Percentiles rank a stretch among this genome's conserved stretches.
These are phyloP conservation scores for Ogataea nitratoaversa DNA, from an alignment of 805 yeast species.

Conservation along the genomic window DNA sequence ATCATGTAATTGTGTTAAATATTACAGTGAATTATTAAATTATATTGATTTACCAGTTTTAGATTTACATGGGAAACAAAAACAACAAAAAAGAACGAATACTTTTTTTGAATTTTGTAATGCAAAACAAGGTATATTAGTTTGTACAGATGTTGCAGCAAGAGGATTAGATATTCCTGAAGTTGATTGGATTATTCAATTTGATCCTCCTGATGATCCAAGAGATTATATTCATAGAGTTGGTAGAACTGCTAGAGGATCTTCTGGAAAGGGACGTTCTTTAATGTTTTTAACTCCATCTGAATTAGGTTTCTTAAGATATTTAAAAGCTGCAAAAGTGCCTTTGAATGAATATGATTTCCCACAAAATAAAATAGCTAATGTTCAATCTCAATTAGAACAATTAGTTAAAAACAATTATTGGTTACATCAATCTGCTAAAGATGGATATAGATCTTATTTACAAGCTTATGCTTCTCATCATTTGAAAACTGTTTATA, in stretches of 20 bases:
- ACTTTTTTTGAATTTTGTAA: slow-evolving; percentile 98
- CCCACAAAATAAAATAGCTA: slow-evolving; percentile 90
- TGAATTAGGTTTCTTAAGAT: slow-evolving; percentile 91
- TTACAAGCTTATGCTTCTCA: slow-evolving; percentile 97
- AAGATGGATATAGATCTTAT: slow-evolving; percentile 95
- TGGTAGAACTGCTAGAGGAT: slow-evolving; percentile 97
- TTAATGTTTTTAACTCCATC: slow-evolving; percentile 92
- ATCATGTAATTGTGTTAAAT: slow-evolving; percentile 95
- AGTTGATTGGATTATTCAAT: slow-evolving; percentile 98
- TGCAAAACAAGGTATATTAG: slow-evolving; percentile 87
- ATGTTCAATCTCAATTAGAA: slow-evolving; percentile 90
- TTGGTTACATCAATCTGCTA: slow-evolving; percentile 92
- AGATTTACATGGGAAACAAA: slow-evolving; percentile 96
- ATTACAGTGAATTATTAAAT: slow-evolving; percentile 89
- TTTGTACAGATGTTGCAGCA: slow-evolving; percentile 99
- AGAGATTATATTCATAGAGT: slow-evolving; percentile 98
- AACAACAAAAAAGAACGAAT: slow-evolving; percentile 97
- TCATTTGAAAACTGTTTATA: slow-evolving; percentile 92
- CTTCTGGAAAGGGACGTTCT: slow-evolving; percentile 85
- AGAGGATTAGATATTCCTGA: slow-evolving; percentile 98
- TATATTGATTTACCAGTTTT: slow-evolving; percentile 96
- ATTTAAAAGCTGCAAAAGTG: slow-evolving; percentile 93
- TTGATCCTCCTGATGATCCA: slow-evolving; percentile 99
- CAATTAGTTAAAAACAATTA: slow-evolving; percentile 88
- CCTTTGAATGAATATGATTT: slow-evolving; percentile 97